Evolutionary conservation across 75 land plant species (phyloP).

Genomic region (Larix kaempferi): DNA sequence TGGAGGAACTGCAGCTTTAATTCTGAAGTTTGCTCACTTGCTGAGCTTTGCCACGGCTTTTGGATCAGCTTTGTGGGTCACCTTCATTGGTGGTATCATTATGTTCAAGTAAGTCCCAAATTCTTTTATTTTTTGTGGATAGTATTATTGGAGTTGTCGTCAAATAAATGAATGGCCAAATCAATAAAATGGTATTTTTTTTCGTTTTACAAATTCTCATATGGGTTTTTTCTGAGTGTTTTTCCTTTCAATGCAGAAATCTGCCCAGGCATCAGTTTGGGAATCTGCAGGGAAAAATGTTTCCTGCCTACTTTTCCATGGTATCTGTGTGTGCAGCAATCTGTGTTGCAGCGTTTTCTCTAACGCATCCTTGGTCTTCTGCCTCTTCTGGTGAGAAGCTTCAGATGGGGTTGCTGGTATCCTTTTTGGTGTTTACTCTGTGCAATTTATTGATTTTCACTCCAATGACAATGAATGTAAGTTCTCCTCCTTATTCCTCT

Average conservation of each 20-base stretch:
- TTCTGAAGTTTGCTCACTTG: conserved; percentile 62
- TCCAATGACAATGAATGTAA: conserved; percentile 90
- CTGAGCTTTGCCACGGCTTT: conserved; percentile 83
- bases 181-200: neutral
- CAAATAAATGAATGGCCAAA: neutral
- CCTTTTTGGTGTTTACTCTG: conserved; percentile 58
- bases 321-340: conserved; percentile 55
- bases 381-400: conserved; percentile 51
- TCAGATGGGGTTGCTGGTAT: conserved; percentile 61
- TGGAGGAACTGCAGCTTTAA: neutral
- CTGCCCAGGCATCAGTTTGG: conserved; percentile 96
- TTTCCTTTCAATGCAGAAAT: conserved; percentile 40
- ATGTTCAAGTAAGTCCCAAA: conserved; percentile 72
- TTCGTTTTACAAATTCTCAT: neutral
- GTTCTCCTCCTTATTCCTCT: neutral
- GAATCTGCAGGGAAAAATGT: conserved; percentile 91
- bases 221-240: neutral
- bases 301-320: conserved; percentile 84
- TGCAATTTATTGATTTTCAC: conserved; percentile 82
- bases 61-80: conserved; percentile 92
- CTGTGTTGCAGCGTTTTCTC: conserved; percentile 57
- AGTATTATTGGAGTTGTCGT: neutral
- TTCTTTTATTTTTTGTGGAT: neutral
- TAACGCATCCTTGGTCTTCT: conserved; percentile 73
- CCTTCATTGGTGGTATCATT: conserved; percentile 97